Evolutionary conservation across 345 rosid genomes (phyloP), one percentile per base, ranked within the genome.

Genomic region (Anastatica hierochuntica): DNA sequence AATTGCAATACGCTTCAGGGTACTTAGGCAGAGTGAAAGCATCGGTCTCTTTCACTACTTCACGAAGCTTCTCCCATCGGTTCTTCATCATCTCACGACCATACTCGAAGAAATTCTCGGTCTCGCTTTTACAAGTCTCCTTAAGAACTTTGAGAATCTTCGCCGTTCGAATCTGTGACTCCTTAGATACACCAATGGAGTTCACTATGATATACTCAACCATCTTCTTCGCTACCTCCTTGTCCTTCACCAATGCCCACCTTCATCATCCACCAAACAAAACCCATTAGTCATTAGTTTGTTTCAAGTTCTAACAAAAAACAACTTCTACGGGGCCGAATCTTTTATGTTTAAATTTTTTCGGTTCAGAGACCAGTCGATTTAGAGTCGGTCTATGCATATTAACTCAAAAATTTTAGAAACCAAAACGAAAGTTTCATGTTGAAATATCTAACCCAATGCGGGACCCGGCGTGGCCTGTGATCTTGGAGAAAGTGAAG

Each of bases 391-490:
- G n/a, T n/a, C n/a, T n/a, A n/a, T n/a, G n/a, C n/a, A n/a, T n/a
- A n/a, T n/a, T n/a, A n/a, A n/a, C n/a, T n/a, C n/a, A n/a, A n/a
- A n/a, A n/a, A n/a, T n/a, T n/a, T n/a, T n/a, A n/a, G n/a, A n/a
- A n/a, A n/a, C n/a, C n/a, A n/a, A n/a, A n/a, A n/a, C n/a, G n/a
- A n/a, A n/a, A n/a, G n/a, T n/a, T n/a, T n/a, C n/a, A n/a, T n/a
- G n/a, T n/a, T n/a, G n/a, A 40, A 51, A 31, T 2, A 46, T 24
- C 71, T 63, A 27, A 90, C 97, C 98, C 98, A 24, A 90, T 82
- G 27, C 98, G 80, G 26, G 98, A 72, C 36, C 98, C 96, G 11
- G 96, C 98, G 54, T 90, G 96, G 12, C 98, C 98, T 0, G 90
- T 80, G 84, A 80, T 55, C 63, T 90, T 90, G 65, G 98, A 87